A percentile compares a stretch with the other conserved stretches of the same genome.
Evolutionary conservation across 2,329 filamentous ascomycete species (phyloP).

Genomic region (Emergomyces orientalis): DNA sequence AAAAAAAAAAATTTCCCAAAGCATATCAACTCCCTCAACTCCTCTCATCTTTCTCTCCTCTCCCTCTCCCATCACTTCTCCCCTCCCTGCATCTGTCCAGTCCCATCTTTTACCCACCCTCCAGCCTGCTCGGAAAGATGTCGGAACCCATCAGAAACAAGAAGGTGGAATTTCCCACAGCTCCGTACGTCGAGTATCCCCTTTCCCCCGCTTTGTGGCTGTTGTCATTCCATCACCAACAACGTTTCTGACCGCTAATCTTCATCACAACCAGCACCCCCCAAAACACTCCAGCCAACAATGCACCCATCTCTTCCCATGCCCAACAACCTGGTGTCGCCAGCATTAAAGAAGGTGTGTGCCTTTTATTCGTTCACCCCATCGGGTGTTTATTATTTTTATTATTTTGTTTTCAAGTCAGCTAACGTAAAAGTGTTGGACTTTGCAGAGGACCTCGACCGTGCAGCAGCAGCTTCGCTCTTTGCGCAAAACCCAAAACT

Average conservation of each 20-base stretch:
- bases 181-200: conserved; percentile 47
- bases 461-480: conserved; percentile 75
- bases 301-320: conserved; percentile 94
- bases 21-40: conserved; percentile 9
- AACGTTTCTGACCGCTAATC: conserved; percentile 13
- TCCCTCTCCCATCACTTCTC: conserved; percentile 17
- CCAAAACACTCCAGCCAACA: conserved; percentile 92
- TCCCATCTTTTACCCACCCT: conserved; percentile 14
- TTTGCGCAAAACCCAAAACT: conserved; percentile 94
- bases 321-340: conserved; percentile 89
- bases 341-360: conserved; percentile 94
- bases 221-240: neutral
- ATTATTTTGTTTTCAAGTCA: conserved; percentile 10
- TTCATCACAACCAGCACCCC: conserved; percentile 60
- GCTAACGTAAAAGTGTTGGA: conserved; percentile 14
- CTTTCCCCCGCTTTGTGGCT: neutral
- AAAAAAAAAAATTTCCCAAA: conserved; percentile 9
- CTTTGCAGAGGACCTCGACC: conserved; percentile 74
- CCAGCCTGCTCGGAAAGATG: conserved; percentile 37
- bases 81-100: conserved; percentile 15
- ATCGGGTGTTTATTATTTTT: conserved; percentile 16
- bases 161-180: conserved; percentile 52
- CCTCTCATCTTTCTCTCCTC: conserved; percentile 16
- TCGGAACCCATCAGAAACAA: conserved; percentile 61
- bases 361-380: conserved; percentile 4